Conservation (phyloP, 2,329 filamentous ascomycete species). For the Verticillium zaregamsianum region DNA sequence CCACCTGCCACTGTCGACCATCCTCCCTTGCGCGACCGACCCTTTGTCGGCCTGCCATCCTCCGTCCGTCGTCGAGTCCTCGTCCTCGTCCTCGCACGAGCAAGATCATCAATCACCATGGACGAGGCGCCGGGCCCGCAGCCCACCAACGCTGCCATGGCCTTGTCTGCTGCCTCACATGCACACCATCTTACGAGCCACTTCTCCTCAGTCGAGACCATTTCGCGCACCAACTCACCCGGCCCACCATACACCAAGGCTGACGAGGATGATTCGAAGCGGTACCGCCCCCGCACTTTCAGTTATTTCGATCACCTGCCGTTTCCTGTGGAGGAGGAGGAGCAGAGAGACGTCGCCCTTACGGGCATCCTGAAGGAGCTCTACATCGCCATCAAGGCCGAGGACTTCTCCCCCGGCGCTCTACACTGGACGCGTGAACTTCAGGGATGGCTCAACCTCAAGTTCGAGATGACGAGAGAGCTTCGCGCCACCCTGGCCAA, state of each 20-base stretch:
- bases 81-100: neutral
- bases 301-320: constrained; percentile 89
- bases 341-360: constrained; percentile 72
- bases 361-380: constrained; percentile 88
- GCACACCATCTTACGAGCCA: constrained; percentile 32
- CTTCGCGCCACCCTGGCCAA: constrained; percentile 79
- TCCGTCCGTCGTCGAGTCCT: neutral
- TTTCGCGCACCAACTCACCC: constrained; percentile 83
- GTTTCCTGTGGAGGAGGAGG: constrained; percentile 79
- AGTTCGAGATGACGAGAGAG: constrained; percentile 90
- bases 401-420: constrained; percentile 90
- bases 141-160: constrained; percentile 27
- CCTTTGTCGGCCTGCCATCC: neutral
- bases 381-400: constrained; percentile 84
- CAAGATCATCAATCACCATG: constrained; percentile 16
- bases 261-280: constrained; percentile 51
- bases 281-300: constrained; percentile 84
- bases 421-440: constrained; percentile 97
- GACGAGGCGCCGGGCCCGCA: constrained; percentile 26
- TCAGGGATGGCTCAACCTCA: constrained; percentile 89
- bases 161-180: constrained; percentile 24
- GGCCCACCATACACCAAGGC: constrained; percentile 54
- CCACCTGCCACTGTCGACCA: neutral
- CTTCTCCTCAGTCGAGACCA: constrained; percentile 54
- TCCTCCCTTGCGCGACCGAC: constrained; percentile 4